Base-by-base conservation (phyloP, 768 basidiomycete genomes). In the Lactarius evosmus region DNA sequence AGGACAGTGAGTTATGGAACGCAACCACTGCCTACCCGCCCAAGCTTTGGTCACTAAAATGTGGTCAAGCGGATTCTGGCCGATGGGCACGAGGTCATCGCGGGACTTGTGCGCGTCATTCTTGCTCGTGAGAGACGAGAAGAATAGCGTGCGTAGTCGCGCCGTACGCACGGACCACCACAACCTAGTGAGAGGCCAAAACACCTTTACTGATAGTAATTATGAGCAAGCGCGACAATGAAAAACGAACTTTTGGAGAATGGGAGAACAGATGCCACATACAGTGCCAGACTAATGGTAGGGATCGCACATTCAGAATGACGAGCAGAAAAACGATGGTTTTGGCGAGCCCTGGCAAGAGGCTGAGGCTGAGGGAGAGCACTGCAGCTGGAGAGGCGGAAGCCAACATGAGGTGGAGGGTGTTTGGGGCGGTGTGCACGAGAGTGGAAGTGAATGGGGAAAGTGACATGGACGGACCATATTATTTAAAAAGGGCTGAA, bases 31-130 rank as follows among this genome's bases (percentile, higher is more conserved):
- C 60, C 12, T 7, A 60, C 67, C 59, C 3, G 74, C 74, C 63
- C 70, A 69, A 1, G 58, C 58, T 38, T 70, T 69, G 7, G 32
- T 54, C 9, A 70, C 66, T 3, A 62, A 41, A 0, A 60, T 56
- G n/a, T 41, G 32, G 33, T 69, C 67, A 51, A 74, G 69, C 11
- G 73, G 73, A 36, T 68, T 62, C 33, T 56, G 58, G 25, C 69
- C 68, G 12, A 69, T 58, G 9, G 69, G 70, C 4, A 69, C 70
- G 11, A 70, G 56, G 25, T 34, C 29, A 11, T 69, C 68, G 19
- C 62, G 53, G 36, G 52, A 67, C 36, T 53, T 44, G 40, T 40
- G 36, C 36, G 56, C 44, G 0, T 58, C 65, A 1, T 50, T 56
- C 16, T 61, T 51, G 9, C 52, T 40, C 12, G 54, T 36, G 9